Percentiles rank a stretch among this genome's conserved stretches.
These are phyloP conservation scores for Alternaria triticimaculans DNA, from an alignment of 2,329 filamentous ascomycete genomes.

Conservation along the genomic window DNA sequence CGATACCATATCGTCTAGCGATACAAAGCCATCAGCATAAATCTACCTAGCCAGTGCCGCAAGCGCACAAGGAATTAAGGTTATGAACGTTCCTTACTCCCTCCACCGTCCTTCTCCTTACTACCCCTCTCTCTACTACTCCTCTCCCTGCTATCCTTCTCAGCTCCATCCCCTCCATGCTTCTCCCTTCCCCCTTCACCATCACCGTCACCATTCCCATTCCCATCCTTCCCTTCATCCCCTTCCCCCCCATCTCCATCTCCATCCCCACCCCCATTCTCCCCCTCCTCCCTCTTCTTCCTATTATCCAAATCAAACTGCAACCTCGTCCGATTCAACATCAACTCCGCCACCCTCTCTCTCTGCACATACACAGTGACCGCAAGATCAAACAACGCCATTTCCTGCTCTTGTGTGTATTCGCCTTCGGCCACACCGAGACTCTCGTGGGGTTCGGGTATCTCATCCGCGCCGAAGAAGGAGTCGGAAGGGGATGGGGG, in stretches of 20 bases:
- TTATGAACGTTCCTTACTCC: background rate
- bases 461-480: background rate
- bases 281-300: background rate
- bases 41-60: background rate
- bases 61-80: background rate
- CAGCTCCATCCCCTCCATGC: background rate
- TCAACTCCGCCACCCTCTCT: background rate
- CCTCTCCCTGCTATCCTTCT: background rate
- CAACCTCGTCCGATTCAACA: background rate
- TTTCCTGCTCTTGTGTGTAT: background rate
- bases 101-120: background rate
- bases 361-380: background rate
- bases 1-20: background rate
- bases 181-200: background rate
- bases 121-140: background rate
- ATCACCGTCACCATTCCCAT: background rate
- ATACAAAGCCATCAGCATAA: background rate
- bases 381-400: background rate
- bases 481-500: background rate
- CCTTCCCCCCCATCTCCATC: too few relatives aligned
- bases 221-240: background rate
- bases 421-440: background rate
- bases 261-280: background rate
- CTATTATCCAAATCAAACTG: background rate
- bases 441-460: background rate